Conservation (phyloP, 2,329 filamentous ascomycete genomes). For the Diaporthe eres region DNA sequence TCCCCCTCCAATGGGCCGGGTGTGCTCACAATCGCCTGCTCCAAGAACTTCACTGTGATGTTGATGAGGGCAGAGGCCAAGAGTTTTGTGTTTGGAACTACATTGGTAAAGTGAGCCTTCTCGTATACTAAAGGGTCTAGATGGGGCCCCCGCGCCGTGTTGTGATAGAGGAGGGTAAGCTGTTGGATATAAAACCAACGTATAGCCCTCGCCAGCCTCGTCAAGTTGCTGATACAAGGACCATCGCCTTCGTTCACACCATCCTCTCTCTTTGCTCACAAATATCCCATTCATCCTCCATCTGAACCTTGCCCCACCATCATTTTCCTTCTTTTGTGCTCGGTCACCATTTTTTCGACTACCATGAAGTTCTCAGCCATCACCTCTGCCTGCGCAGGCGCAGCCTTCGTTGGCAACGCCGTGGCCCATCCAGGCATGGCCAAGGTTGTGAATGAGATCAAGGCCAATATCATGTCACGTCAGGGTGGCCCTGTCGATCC, state of each 20-base stretch:
- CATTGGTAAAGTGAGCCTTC: background rate
- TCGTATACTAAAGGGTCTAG: background rate
- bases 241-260: background rate
- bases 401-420: constrained; percentile 27
- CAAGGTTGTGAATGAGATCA: constrained; percentile 16
- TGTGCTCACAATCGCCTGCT: background rate
- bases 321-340: constrained; percentile 8
- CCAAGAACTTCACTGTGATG: background rate
- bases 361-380: constrained; percentile 29
- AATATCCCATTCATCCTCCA: background rate
- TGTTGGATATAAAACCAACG: background rate
- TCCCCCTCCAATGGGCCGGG: background rate
- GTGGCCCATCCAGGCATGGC: constrained; percentile 41
- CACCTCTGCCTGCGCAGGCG: constrained; percentile 24
- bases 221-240: background rate
- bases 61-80: background rate
- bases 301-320: background rate
- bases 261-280: background rate
- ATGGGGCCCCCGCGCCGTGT: background rate
- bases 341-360: background rate
- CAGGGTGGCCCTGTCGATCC: constrained; percentile 19
- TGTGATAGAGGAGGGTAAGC: background rate
- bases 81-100: constrained; percentile 29
- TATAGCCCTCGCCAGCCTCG: background rate
- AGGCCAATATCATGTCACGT: constrained; percentile 14